These are phyloP conservation scores for Candida tammaniensis DNA, from an alignment of 805 yeast species.

Conservation along the genomic window DNA sequence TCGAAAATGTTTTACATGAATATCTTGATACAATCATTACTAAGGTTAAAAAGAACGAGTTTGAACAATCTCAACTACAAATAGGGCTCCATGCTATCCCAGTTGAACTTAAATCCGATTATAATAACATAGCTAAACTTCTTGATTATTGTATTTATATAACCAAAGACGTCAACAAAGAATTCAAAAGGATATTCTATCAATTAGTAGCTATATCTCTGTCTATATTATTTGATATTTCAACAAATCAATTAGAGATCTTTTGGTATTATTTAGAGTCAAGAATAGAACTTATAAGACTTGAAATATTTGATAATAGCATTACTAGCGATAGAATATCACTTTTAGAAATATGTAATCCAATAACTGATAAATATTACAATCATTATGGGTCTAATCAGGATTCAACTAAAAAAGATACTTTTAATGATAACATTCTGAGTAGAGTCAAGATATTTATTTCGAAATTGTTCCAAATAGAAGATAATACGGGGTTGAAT, in stretches of 20 bases:
- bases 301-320: slow-evolving; percentile 24
- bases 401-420: slow-evolving; percentile 34
- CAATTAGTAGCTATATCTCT: slow-evolving; percentile 21
- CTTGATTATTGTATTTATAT: slow-evolving; percentile 27
- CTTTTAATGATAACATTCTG: slow-evolving; percentile 37
- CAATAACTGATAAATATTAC: slow-evolving; percentile 31
- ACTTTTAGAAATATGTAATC: slow-evolving; percentile 37
- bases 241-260: slow-evolving; percentile 16
- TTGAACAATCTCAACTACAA: not conserved
- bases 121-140: slow-evolving; percentile 18
- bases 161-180: slow-evolving; percentile 13
- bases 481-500: slow-evolving; percentile 45
- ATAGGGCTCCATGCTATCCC: not conserved
- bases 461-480: slow-evolving; percentile 31
- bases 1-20: slow-evolving; percentile 15
- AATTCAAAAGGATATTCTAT: slow-evolving; percentile 24
- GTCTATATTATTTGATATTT: slow-evolving; percentile 20
- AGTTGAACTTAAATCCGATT: not conserved
- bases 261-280: slow-evolving; percentile 41
- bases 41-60: not conserved
- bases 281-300: slow-evolving; percentile 20
- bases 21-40: slow-evolving; percentile 2
- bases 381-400: slow-evolving; percentile 18
- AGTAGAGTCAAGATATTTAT: slow-evolving; percentile 34
- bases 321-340: slow-evolving; percentile 35